phyloP scores from a whole-genome alignment of 345 rosid genomes.

The Noccaea caerulescens region DNA sequence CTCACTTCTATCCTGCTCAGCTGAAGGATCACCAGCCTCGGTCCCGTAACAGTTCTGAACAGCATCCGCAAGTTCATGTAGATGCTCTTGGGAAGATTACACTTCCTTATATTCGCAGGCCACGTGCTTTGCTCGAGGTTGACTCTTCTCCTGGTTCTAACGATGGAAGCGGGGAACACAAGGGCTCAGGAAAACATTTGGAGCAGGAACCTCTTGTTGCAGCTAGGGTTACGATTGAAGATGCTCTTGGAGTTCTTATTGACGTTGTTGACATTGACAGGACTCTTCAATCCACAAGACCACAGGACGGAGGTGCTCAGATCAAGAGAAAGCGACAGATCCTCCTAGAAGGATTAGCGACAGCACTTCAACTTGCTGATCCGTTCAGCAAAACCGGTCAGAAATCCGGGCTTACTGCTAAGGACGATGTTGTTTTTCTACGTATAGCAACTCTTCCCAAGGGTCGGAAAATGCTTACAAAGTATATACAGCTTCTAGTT shows the following conservation, averaged over 20 bases:
- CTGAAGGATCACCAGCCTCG: conserved; percentile 82
- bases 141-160: conserved; percentile 58
- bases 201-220: conserved; percentile 98
- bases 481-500: conserved; percentile 75
- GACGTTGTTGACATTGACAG: conserved; percentile 95
- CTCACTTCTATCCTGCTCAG: conserved; percentile 79
- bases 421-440: conserved; percentile 83
- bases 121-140: conserved; percentile 76
- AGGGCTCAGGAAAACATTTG: conserved; percentile 69
- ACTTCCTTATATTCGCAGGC: conserved; percentile 68
- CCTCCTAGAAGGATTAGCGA: conserved; percentile 83
- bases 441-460: conserved; percentile 85
- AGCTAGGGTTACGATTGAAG: conserved; percentile 92
- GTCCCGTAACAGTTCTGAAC: conserved; percentile 73
- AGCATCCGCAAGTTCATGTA: conserved; percentile 57
- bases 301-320: conserved; percentile 87
- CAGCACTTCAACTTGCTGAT: conserved; percentile 89
- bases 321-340: conserved; percentile 73
- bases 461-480: conserved; percentile 78
- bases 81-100: conserved; percentile 75
- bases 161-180: conserved; percentile 64
- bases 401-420: conserved; percentile 57
- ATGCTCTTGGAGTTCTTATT: conserved; percentile 69
- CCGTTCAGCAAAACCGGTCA: conserved; percentile 77
- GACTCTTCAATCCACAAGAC: conserved; percentile 64